Base-by-base conservation (phyloP, 805 yeast species). In the Priceomyces melissophilus region DNA sequence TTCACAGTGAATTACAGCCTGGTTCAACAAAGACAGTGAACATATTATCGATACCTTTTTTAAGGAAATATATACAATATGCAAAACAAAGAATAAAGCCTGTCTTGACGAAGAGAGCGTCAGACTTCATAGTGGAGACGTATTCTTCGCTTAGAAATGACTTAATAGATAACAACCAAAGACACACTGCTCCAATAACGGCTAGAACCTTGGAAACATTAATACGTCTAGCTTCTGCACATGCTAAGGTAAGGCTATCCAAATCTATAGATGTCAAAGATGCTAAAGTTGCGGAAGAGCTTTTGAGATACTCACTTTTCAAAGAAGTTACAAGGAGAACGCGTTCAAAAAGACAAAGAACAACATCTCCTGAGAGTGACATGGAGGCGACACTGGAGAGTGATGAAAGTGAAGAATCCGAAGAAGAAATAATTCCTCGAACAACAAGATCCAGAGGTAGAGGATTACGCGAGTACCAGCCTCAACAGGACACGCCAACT, bases 171-270 rank as follows among this genome's bases (percentile, higher is more conserved):
- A 71, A 65, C 45, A 84, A 82, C 55, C 85, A 82, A 50, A 78
- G 84, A 39, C 76, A 81, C 56, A 90, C 96, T 0, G 84, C 96
- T 1, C 98, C 99, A 29, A 87, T 91, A 50, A 91, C 99, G 2
- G 96, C 98, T n/a, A 86, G 99, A 81, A 93, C 98, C 3, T 72
- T 91, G 52, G 99, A 91, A 65, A 91, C 99, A 0, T 72, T 91
- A 49, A 91, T 91, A 61, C 95, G 99, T 73, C 71, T 91, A 44
- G 75, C 97, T 0, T 87, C 97, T 1, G 98, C 99, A 0, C 98
- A 93, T 63, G 98, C 98, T 9, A 91, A 93, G 61, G 87, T 91
- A n/a, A 76, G 98, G 52, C 70, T 93, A 42, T 84, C 95, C 15
- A 79, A 77, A 50, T 74, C 78, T 1, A 84, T 93, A 12, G 87